Conservation (phyloP, 202 grass and related monocot species). For the Elaeis oleifera region DNA sequence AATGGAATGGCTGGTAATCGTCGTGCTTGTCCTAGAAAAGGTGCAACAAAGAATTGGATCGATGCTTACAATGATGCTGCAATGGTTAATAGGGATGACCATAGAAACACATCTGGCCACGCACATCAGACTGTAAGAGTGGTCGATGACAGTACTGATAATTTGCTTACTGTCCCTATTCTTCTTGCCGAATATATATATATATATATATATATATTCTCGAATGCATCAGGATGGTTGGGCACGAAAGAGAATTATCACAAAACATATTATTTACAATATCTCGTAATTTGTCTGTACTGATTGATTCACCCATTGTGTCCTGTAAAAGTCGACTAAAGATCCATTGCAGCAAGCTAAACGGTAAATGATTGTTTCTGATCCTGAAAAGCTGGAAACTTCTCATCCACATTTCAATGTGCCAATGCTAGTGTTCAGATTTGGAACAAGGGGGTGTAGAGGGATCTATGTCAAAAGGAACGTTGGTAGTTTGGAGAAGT, state of each 20-base stretch:
- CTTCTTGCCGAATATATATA: conserved; percentile 36
- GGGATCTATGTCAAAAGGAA: conserved; percentile 19
- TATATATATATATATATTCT: conserved; percentile 18
- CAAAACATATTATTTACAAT: conserved; percentile 16
- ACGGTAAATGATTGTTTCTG: conserved; percentile 25
- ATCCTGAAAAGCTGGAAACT: conserved; percentile 5
- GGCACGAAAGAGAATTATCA: conserved; percentile 26
- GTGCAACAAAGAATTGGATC: background rate
- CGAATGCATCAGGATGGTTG: conserved; percentile 56
- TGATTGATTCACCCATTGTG: conserved; percentile 13
- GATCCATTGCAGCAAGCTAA: conserved; percentile 22
- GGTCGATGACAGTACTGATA: conserved; percentile 15
- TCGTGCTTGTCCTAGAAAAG: background rate
- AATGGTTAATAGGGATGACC: conserved; percentile 1
- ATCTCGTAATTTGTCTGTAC: conserved; percentile 24
- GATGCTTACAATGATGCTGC: background rate
- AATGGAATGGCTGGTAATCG: background rate
- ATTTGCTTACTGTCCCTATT: conserved; percentile 39
- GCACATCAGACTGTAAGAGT: conserved; percentile 1
- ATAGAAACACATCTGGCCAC: background rate
- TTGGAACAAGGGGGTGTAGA: conserved; percentile 17
- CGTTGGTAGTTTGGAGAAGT: conserved; percentile 8
- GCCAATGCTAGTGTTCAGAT: conserved; percentile 3
- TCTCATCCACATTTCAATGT: background rate
- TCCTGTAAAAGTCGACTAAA: conserved; percentile 9